Base-by-base conservation (phyloP, 805 yeast species). In the Metschnikowia corniflorae region DNA sequence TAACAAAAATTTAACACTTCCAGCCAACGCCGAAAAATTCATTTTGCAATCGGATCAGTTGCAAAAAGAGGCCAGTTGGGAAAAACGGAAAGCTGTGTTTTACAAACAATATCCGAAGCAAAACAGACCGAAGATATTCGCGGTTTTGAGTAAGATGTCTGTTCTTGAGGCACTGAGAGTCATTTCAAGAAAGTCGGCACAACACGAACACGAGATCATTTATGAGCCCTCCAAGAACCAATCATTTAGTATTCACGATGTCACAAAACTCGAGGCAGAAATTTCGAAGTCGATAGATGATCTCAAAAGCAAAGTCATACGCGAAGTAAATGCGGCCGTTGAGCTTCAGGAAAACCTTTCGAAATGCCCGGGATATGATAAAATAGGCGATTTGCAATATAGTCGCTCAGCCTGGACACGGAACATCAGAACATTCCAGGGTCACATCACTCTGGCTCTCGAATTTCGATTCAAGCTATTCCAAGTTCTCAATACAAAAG, bases 61-160 rank as follows among this genome's bases (percentile, higher is more conserved):
- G 6, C 7, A 29, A n/a, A 30, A 35, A 19, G 39, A 35, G n/a
- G 39, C 39, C 1, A 24, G 20, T 4, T 35, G 39, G 39, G 39
- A 29, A 20, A 19, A 10, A 16, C 14, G 17, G 21, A 35, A 35
- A 24, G 39, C 34, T 4, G 34, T 16, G 9, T 35, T 35, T 16
- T 35, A 29, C 16, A 16, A 25, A 3, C 16, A 16, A 14, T 26
- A 35, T 15, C 29, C 34, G 12, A 6, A 24, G 20, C 22, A 19
- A 12, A 10, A 14, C 5, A 19, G 17, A 16, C 7, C 7, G 9
- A 7, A 6, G 16, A 23, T 14, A 8, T 33, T 21, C 21, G 16
- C 19, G 18, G 26, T 7, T 13, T 27, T 33, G 32, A 26, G 27
- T 16, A n/a, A 7, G 3, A 8, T 27, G 26, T 5, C 31, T 4